phyloP scores from a whole-genome alignment of 129 eudicot genomes.

The Lonicera japonica region DNA sequence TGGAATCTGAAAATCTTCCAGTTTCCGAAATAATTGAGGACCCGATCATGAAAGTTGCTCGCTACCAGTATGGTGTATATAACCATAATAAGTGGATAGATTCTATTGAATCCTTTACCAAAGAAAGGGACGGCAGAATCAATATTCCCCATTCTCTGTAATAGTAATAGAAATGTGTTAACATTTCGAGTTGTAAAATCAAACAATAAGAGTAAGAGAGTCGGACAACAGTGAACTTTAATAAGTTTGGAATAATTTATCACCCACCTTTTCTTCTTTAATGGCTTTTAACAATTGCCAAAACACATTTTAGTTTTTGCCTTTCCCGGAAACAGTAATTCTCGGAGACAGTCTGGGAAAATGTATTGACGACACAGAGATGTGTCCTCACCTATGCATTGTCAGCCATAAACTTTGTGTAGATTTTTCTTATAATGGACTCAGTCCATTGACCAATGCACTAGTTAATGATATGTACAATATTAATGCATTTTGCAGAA shows the following conservation, averaged over 20 bases:
- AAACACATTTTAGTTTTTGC: too few relatives aligned
- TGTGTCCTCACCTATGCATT: too few relatives aligned
- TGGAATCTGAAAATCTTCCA: slow-evolving; percentile 57
- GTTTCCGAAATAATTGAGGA: slow-evolving; percentile 53
- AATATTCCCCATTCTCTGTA: slow-evolving; percentile 85
- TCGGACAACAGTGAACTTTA: background rate
- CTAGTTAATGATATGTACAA: background rate
- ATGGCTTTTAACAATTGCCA: background rate
- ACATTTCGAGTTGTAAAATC: background rate
- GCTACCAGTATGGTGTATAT: slow-evolving; percentile 65
- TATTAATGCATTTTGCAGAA: background rate
- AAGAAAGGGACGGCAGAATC: slow-evolving; percentile 86
- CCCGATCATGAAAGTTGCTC: slow-evolving; percentile 53
- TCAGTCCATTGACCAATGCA: too few relatives aligned
- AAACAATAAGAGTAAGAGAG: background rate
- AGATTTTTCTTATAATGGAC: too few relatives aligned
- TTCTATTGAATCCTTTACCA: slow-evolving; percentile 62
- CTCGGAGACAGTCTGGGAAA: too few relatives aligned
- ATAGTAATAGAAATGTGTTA: background rate
- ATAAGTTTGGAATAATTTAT: slow-evolving; percentile 3
- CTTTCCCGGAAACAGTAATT: too few relatives aligned
- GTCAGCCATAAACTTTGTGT: too few relatives aligned
- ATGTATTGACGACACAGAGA: too few relatives aligned
- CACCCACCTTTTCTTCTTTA: background rate
- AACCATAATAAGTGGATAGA: slow-evolving; percentile 81